Evolutionary conservation across 2,329 filamentous ascomycete genomes (phyloP).

Genomic region (Fusarium tuaranense): DNA sequence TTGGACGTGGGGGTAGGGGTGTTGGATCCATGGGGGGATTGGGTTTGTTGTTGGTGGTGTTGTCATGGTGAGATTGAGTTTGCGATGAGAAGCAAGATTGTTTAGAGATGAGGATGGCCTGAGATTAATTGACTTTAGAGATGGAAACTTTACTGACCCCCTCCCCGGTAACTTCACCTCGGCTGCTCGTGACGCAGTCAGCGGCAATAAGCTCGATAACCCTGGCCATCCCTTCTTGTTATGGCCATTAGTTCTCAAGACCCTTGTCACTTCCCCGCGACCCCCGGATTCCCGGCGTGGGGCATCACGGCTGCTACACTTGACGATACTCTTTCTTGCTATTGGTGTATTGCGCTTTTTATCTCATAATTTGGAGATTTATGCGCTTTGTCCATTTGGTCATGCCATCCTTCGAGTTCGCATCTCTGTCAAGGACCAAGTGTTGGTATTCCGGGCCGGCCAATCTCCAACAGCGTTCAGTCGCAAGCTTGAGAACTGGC

Average conservation of each 20-base stretch:
- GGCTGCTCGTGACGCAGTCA: slow-evolving; percentile 1
- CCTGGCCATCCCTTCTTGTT: neutral
- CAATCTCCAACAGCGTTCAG: neutral
- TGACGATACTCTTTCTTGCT: neutral
- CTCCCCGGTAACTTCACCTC: slow-evolving; percentile 3
- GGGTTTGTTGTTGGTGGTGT: slow-evolving; percentile 41
- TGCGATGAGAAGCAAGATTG: neutral
- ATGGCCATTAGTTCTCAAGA: neutral
- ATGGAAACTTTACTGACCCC: neutral
- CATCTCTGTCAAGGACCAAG: neutral
- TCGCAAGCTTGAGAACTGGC: neutral
- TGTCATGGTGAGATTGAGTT: slow-evolving; percentile 29
- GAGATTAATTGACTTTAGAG: neutral
- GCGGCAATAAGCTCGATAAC: neutral
- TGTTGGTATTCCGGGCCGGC: neutral
- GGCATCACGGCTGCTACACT: neutral
- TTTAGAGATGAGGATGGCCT: neutral
- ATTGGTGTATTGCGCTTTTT: neutral
- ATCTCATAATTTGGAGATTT: neutral
- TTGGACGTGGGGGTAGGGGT: slow-evolving; percentile 47
- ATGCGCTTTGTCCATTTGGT: neutral
- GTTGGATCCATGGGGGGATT: slow-evolving; percentile 50
- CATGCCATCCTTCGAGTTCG: neutral
- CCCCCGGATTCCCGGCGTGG: neutral
- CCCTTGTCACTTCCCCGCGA: neutral